Conservation (phyloP, 768 basidiomycete species). For the Polyporus arcularius region DNA sequence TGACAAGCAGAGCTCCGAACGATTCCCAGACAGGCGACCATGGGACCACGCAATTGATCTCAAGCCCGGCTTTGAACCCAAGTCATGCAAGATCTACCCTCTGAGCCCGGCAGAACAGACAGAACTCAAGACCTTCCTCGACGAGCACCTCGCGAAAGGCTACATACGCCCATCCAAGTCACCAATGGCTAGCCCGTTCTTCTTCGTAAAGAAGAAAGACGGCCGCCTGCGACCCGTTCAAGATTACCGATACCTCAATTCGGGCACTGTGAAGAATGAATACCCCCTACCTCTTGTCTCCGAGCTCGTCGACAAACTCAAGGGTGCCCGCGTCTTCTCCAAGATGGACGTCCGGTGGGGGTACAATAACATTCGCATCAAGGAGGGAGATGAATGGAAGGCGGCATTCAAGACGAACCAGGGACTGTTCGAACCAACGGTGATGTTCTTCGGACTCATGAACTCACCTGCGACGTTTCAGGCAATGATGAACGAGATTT, state of each 20-base stretch:
- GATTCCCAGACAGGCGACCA: slow-evolving; percentile 30
- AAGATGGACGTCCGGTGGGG: slow-evolving; percentile 34
- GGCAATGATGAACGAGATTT: slow-evolving; percentile 34
- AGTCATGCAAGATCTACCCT: slow-evolving; percentile 19
- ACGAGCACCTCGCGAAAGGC: slow-evolving; percentile 22
- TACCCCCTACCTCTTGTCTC: slow-evolving; percentile 37
- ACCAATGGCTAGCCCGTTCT: slow-evolving; percentile 27
- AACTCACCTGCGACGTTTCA: slow-evolving; percentile 43
- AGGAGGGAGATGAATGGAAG: slow-evolving; percentile 44
- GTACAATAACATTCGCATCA: slow-evolving; percentile 40
- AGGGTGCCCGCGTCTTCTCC: slow-evolving; percentile 26
- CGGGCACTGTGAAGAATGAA: slow-evolving; percentile 33
- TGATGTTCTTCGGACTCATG: slow-evolving; percentile 40
- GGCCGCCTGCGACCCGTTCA: slow-evolving; percentile 22
- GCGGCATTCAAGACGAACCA: slow-evolving; percentile 38
- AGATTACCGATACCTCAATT: slow-evolving; percentile 35
- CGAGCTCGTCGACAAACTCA: slow-evolving; percentile 27
- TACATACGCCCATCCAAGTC: slow-evolving; percentile 22
- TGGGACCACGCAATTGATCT: slow-evolving; percentile 41
- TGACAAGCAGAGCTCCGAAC: slow-evolving; percentile 25
- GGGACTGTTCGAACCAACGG: slow-evolving; percentile 41
- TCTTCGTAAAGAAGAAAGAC: slow-evolving; percentile 34
- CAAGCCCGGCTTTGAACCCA: slow-evolving; percentile 23
- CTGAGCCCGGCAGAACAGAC: slow-evolving; percentile 12
- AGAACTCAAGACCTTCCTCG: slow-evolving; percentile 21